Conservation (phyloP, 257 asterid genomes). For the Cruciata laevipes region DNA sequence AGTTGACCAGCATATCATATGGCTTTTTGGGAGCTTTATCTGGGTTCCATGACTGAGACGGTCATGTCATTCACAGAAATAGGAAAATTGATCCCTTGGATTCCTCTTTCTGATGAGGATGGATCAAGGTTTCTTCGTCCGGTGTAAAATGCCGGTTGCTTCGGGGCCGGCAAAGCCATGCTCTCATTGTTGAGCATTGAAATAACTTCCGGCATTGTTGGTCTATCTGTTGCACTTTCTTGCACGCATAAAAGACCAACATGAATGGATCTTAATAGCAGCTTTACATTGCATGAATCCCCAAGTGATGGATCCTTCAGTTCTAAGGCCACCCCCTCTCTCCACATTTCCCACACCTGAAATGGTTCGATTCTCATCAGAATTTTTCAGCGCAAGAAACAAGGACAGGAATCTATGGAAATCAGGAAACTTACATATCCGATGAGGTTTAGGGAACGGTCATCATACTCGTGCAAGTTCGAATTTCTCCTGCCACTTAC, state of each 20-base stretch:
- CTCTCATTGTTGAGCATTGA: constrained; percentile 37
- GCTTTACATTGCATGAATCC: constrained; percentile 25
- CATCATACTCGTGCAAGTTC: neutral
- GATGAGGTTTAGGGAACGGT: neutral
- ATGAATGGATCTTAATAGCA: constrained; percentile 37
- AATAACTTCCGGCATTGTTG: constrained; percentile 40
- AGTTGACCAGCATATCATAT: too few relatives aligned
- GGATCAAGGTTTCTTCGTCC: constrained; percentile 20
- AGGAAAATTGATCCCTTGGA: constrained; percentile 7
- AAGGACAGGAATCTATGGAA: neutral
- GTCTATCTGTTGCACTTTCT: constrained; percentile 41
- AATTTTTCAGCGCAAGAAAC: neutral
- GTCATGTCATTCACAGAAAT: constrained; percentile 13
- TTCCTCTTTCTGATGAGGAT: constrained; percentile 4
- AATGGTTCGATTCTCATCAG: neutral
- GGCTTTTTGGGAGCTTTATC: constrained; percentile 3
- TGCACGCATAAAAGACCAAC: constrained; percentile 50
- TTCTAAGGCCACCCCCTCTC: constrained; percentile 23
- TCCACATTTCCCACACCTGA: constrained; percentile 66
- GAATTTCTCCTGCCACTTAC: neutral
- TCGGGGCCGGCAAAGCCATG: constrained; percentile 26
- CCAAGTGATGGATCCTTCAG: constrained; percentile 38
- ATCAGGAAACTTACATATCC: constrained; percentile 36
- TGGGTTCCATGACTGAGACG: constrained; percentile 11
- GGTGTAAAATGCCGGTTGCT: constrained; percentile 36